A percentile compares a stretch with the other conserved stretches of the same genome.
These are phyloP conservation scores for Malus hybrid DNA, from an alignment of 331 rosid species.

Conservation along the genomic window DNA sequence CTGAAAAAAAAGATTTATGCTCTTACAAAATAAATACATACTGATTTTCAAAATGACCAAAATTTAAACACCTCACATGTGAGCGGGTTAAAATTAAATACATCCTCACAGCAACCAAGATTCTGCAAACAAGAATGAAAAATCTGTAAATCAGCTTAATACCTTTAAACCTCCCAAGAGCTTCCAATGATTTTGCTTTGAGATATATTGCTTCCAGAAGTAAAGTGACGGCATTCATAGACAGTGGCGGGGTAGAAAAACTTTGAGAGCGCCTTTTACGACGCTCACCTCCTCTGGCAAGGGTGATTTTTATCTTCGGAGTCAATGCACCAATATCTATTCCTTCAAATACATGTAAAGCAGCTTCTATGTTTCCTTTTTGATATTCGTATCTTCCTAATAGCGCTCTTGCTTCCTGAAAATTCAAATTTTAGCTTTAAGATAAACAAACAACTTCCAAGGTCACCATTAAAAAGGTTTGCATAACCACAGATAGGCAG, in stretches of 20 bases:
- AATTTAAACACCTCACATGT: too few relatives aligned
- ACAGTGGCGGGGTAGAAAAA: conserved; percentile 45
- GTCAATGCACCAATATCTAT: conserved; percentile 58
- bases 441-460: background rate
- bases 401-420: conserved; percentile 93
- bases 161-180: conserved; percentile 78
- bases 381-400: conserved; percentile 89
- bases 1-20: background rate
- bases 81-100: too few relatives aligned
- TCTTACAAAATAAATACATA: too few relatives aligned
- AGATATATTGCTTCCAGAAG: conserved; percentile 78
- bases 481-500: background rate
- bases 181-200: conserved; percentile 72
- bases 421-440: background rate
- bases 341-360: conserved; percentile 83
- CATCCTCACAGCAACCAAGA: background rate
- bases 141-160: conserved; percentile 11
- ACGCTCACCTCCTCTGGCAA: conserved; percentile 47
- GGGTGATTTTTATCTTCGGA: conserved; percentile 61
- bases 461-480: background rate
- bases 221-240: conserved; percentile 66
- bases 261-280: conserved; percentile 47
- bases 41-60: too few relatives aligned
- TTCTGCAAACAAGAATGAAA: conserved; percentile 11
- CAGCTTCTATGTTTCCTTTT: conserved; percentile 87